These are phyloP conservation scores for Populus simonii DNA, from an alignment of 345 rosid genomes.

Conservation along the genomic window DNA sequence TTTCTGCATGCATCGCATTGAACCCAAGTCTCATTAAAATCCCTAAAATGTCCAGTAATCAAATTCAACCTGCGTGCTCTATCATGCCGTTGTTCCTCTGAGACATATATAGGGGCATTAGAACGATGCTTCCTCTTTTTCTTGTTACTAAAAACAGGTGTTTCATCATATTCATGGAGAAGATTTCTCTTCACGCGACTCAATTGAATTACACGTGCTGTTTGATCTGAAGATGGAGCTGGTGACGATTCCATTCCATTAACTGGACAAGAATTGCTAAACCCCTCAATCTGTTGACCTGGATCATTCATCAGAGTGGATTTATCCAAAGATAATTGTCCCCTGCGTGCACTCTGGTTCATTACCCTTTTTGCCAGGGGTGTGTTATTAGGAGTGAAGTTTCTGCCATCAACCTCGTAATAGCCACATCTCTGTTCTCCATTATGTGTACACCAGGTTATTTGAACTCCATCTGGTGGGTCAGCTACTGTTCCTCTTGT, in stretches of 20 bases:
- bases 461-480: conserved; percentile 68
- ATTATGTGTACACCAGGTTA: conserved; percentile 68
- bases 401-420: conserved; percentile 61
- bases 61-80: conserved; percentile 27
- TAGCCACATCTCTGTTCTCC: conserved; percentile 68
- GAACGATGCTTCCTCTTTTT: conserved; percentile 35
- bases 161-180: conserved; percentile 41
- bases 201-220: conserved; percentile 39
- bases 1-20: conserved; percentile 91
- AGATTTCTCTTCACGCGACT: conserved; percentile 58
- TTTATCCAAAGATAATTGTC: conserved; percentile 39
- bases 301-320: conserved; percentile 29
- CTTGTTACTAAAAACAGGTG: conserved; percentile 32
- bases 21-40: conserved; percentile 66
- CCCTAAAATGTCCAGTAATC: conserved; percentile 28
- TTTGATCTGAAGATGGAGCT: conserved; percentile 27
- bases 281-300: conserved; percentile 36
- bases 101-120: neutral
- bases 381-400: conserved; percentile 28
- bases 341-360: conserved; percentile 41
- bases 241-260: conserved; percentile 26
- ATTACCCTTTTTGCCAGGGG: conserved; percentile 39
- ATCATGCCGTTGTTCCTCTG: conserved; percentile 23
- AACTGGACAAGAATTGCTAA: conserved; percentile 26
- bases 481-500: conserved; percentile 81